Evolutionary conservation across 495 filamentous ascomycete genomes (phyloP).

Genomic region (Penicillium roqueforti): DNA sequence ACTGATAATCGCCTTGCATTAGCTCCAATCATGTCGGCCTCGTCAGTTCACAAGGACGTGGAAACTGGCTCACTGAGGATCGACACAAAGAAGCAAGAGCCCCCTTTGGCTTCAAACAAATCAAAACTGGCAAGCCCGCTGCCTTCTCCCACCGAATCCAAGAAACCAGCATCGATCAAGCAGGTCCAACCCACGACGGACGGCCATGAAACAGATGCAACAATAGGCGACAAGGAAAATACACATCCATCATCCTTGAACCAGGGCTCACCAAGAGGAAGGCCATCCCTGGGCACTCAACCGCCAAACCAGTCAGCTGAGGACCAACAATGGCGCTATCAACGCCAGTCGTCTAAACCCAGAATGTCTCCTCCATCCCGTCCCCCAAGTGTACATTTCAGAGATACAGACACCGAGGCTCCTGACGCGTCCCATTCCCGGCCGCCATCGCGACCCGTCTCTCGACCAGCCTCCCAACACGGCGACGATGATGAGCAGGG

Average conservation of each 20-base stretch:
- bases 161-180: constrained; percentile 20
- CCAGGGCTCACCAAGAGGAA: constrained; percentile 20
- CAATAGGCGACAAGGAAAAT: constrained; percentile 19
- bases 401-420: constrained; percentile 45
- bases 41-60: constrained; percentile 21
- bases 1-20: constrained; percentile 19
- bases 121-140: constrained; percentile 31
- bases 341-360: constrained; percentile 25
- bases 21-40: constrained; percentile 18
- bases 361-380: constrained; percentile 45
- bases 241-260: constrained; percentile 18
- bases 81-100: constrained; percentile 24
- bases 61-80: constrained; percentile 18
- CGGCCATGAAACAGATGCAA: constrained; percentile 1
- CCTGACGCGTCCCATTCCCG: constrained; percentile 43
- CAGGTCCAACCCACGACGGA: constrained; percentile 12
- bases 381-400: constrained; percentile 63
- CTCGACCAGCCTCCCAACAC: constrained; percentile 33
- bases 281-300: constrained; percentile 27
- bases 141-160: constrained; percentile 33
- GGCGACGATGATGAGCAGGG: constrained; percentile 50
- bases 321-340: constrained; percentile 19
- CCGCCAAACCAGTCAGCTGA: constrained; percentile 28
- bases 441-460: constrained; percentile 34
- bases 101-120: constrained; percentile 18